Conservation (phyloP, 805 yeast species). For the Saccharomyces kudriavzevii region DNA sequence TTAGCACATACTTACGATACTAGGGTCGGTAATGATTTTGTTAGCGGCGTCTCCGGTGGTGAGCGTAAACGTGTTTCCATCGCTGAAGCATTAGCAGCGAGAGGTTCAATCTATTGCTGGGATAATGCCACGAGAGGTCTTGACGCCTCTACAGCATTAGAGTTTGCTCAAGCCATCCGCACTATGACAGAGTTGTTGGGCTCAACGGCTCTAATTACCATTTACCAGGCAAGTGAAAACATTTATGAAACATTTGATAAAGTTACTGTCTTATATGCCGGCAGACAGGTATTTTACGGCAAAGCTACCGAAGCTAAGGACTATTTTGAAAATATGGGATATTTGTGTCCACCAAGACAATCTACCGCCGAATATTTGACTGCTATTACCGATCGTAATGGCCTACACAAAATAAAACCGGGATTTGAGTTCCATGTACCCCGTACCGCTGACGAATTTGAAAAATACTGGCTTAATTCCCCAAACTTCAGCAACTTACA, state of each 20-base stretch:
- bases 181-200: constrained; percentile 42
- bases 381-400: constrained; percentile 52
- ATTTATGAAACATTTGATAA: constrained; percentile 48
- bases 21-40: constrained; percentile 47
- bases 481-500: constrained; percentile 32
- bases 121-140: constrained; percentile 75
- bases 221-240: constrained; percentile 51
- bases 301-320: constrained; percentile 39
- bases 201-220: constrained; percentile 50
- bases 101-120: constrained; percentile 53
- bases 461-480: constrained; percentile 37
- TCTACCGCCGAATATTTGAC: constrained; percentile 57
- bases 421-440: constrained; percentile 49
- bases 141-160: constrained; percentile 69
- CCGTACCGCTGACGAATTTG: constrained; percentile 50
- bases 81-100: constrained; percentile 61
- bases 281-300: constrained; percentile 52
- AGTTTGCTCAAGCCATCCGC: constrained; percentile 53
- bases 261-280: constrained; percentile 44
- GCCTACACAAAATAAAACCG: constrained; percentile 29
- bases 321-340: constrained; percentile 53
- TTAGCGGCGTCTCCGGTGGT: constrained; percentile 79
- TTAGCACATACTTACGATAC: constrained; percentile 47
- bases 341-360: constrained; percentile 47
- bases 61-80: constrained; percentile 80